Evolutionary conservation across 805 yeast genomes (phyloP).

Genomic region (Metschnikowia amazonensis): DNA sequence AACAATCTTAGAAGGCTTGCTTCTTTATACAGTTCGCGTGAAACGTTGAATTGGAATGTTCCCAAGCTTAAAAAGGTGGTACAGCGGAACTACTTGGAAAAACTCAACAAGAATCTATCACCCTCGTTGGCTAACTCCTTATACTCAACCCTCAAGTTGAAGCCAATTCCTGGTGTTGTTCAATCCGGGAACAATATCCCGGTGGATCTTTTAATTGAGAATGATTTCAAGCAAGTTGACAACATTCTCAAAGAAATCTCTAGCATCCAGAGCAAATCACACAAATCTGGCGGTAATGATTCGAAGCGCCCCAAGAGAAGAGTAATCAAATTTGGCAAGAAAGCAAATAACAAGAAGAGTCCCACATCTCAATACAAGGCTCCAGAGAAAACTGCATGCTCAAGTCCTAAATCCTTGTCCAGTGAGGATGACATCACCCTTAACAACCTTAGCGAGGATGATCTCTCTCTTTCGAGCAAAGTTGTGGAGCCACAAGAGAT

Average conservation of each 20-base stretch:
- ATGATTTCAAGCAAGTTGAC: constrained; percentile 30
- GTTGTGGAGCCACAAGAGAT: neutral
- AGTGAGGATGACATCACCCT: neutral
- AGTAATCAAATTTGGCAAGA: constrained; percentile 29
- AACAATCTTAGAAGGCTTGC: constrained; percentile 40
- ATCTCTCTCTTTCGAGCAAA: neutral
- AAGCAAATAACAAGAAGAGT: neutral
- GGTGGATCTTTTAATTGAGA: constrained; percentile 30
- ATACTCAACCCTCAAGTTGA: constrained; percentile 33
- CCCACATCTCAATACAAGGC: neutral
- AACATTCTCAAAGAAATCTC: constrained; percentile 40
- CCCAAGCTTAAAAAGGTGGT: constrained; percentile 56
- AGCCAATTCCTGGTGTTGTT: constrained; percentile 20
- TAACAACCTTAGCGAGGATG: neutral
- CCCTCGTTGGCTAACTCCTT: constrained; percentile 38
- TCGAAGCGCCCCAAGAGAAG: constrained; percentile 42
- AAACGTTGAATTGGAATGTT: constrained; percentile 69
- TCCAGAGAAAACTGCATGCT: neutral
- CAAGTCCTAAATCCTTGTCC: neutral
- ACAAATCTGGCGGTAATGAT: constrained; percentile 23
- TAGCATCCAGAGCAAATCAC: constrained; percentile 44
- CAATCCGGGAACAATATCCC: constrained; percentile 36
- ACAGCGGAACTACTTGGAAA: constrained; percentile 51
- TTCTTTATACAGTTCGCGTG: constrained; percentile 63
- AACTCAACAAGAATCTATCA: constrained; percentile 32